Base-by-base conservation (phyloP, 768 basidiomycete species). In the Ephemerocybe angulata region DNA sequence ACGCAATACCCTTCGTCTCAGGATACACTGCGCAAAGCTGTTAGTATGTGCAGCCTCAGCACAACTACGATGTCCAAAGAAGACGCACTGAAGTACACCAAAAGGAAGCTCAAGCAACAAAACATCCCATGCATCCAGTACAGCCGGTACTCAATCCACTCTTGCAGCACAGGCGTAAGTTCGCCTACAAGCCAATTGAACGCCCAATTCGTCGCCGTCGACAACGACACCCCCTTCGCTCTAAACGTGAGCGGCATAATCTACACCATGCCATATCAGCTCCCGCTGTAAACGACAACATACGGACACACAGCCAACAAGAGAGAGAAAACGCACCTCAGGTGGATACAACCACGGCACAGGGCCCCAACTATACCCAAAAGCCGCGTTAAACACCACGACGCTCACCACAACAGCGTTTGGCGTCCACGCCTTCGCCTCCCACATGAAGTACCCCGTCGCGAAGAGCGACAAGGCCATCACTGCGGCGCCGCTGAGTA, bases 101-200 rank as follows among this genome's bases (percentile, higher is more conserved):
- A n/a, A n/a, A n/a, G n/a, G n/a, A 92, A 88, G 63, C 89, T 88
- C 63, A 88, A 84, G 10, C 78, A 81, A 65, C 90, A 91, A 71
- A 90, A 93, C 71, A 89, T 90, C 12, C 84, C 90, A 60, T 94
- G 92, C 91, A 95, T 93, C 1, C 89, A 89, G 70, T 96, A 95
- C 50, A 96, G 66, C 41, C 88, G 78, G 91, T 92, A 95, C 25
- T 79, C 78, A 60, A 95, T 93, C n/a, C 79, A 72, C 56, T 92
- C 90, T 68, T 94, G 92, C 33, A 94, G 73, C 48, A 83, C 77
- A 1, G 92, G 93, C 0, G 93, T 95, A 29, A 81, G 77, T 65
- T 88, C 86, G 27, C 93, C 93, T 33, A 95, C 90, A 57, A 91
- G 69, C 70, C 87, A 93, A 67, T 93, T 93, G 76, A 88, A 89